These are phyloP conservation scores for Hyaloscypha hepaticicola DNA, from an alignment of 495 filamentous ascomycete genomes.

Conservation along the genomic window DNA sequence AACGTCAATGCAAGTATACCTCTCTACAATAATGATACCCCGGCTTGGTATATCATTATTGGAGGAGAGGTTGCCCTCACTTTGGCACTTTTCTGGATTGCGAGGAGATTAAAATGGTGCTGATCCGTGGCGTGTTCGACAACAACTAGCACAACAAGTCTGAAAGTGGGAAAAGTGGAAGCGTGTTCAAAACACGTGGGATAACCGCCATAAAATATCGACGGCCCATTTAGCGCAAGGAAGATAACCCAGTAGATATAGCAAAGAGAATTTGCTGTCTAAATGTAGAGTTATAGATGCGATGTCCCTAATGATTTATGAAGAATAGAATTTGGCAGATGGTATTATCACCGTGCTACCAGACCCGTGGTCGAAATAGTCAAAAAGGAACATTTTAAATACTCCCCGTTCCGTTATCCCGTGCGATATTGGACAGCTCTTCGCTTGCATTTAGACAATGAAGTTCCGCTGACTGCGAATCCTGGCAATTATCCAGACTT, in stretches of 20 bases:
- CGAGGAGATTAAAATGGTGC: constrained; percentile 41
- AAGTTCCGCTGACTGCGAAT: no score
- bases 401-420: no score
- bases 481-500: no score
- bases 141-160: not conserved
- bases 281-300: not conserved
- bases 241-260: not conserved
- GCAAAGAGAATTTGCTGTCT: not conserved
- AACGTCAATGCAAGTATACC: constrained; percentile 78
- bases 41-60: constrained; percentile 52
- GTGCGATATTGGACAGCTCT: no score
- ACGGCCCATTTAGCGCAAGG: not conserved
- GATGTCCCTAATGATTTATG: not conserved
- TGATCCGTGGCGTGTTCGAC: not conserved
- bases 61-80: constrained; percentile 61
- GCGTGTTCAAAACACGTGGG: not conserved
- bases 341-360: no score
- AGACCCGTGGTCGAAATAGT: no score
- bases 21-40: not conserved
- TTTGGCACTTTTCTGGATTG: constrained; percentile 47
- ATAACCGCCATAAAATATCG: not conserved
- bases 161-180: not conserved
- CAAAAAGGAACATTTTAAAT: no score
- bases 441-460: no score
- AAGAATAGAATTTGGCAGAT: not conserved